A percentile compares a stretch with the other conserved stretches of the same genome.
Evolutionary conservation across 768 basidiomycete species (phyloP).

Genomic region (Pholiota molesta): DNA sequence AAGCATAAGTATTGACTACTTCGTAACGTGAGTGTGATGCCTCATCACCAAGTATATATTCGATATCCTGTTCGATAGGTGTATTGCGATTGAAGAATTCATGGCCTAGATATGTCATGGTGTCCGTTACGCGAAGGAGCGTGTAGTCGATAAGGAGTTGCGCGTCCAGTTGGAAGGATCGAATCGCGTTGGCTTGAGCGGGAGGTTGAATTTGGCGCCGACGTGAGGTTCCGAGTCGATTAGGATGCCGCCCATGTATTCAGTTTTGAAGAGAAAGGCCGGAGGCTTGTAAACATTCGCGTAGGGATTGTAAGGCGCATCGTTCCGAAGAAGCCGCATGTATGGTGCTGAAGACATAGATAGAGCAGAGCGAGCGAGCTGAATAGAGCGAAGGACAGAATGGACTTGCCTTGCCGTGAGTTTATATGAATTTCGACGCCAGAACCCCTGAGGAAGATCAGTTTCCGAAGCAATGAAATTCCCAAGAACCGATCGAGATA

Average conservation of each 20-base stretch:
- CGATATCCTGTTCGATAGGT: too few species aligned
- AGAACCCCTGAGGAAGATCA: background rate
- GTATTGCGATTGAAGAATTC: background rate
- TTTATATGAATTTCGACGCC: background rate
- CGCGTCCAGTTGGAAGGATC: background rate
- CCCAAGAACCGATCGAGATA: conserved; percentile 25
- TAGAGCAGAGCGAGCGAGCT: background rate
- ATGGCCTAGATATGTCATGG: background rate
- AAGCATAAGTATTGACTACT: too few species aligned
- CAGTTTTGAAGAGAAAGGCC: background rate
- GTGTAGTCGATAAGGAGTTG: background rate
- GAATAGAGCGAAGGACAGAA: background rate
- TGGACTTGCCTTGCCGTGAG: background rate
- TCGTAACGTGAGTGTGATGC: too few species aligned
- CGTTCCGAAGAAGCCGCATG: background rate
- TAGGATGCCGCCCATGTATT: too few species aligned
- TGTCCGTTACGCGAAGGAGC: background rate
- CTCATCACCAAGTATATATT: too few species aligned
- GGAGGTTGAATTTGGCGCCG: background rate
- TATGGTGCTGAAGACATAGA: background rate
- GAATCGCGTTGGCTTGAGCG: background rate
- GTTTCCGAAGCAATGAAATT: background rate
- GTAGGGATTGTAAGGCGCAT: background rate
- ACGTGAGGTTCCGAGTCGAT: background rate
- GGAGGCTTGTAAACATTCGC: background rate